Percentiles rank a stretch among this genome's conserved stretches.
phyloP scores from a whole-genome alignment of 352 stramenopile species.

The Pythium oligandrum region DNA sequence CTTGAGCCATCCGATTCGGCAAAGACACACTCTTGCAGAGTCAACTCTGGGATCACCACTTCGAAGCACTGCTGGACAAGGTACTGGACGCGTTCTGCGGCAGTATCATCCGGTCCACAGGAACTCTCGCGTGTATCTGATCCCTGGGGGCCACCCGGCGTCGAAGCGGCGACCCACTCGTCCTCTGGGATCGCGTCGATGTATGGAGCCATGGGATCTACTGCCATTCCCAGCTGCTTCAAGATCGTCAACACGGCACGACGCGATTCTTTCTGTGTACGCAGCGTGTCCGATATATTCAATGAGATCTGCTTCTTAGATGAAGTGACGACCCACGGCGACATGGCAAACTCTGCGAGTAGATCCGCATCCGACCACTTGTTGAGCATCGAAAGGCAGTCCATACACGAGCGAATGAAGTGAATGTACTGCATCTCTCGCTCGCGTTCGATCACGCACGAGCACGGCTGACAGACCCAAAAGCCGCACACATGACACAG shows the following conservation, averaged over 20 bases:
- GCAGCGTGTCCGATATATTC: slow-evolving; percentile 37
- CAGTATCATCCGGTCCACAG: background rate
- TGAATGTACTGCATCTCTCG: slow-evolving; percentile 39
- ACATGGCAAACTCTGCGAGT: slow-evolving; percentile 21
- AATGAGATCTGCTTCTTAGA: slow-evolving; percentile 39
- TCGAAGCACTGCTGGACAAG: slow-evolving; percentile 66
- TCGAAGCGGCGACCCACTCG: slow-evolving; percentile 28
- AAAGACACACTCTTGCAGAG: slow-evolving; percentile 36
- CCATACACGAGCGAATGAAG: slow-evolving; percentile 42
- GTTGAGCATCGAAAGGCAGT: slow-evolving; percentile 42
- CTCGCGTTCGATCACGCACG: slow-evolving; percentile 47
- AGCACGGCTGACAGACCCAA: slow-evolving; percentile 48
- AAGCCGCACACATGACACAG: slow-evolving; percentile 50
- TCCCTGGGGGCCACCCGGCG: too few relatives aligned
- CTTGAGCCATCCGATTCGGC: slow-evolving; percentile 35
- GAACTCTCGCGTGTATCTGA: too few relatives aligned
- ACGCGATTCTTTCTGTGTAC: slow-evolving; percentile 24
- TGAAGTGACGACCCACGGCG: slow-evolving; percentile 29
- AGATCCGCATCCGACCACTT: slow-evolving; percentile 43
- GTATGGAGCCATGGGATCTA: slow-evolving; percentile 21
- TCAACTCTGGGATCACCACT: slow-evolving; percentile 30
- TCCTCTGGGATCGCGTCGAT: slow-evolving; percentile 31
- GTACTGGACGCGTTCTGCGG: slow-evolving; percentile 27
- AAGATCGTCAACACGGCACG: slow-evolving; percentile 33
- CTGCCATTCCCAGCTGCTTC: slow-evolving; percentile 20